phyloP scores from a whole-genome alignment of 352 stramenopile genomes.

The Phytopythium montanum region DNA sequence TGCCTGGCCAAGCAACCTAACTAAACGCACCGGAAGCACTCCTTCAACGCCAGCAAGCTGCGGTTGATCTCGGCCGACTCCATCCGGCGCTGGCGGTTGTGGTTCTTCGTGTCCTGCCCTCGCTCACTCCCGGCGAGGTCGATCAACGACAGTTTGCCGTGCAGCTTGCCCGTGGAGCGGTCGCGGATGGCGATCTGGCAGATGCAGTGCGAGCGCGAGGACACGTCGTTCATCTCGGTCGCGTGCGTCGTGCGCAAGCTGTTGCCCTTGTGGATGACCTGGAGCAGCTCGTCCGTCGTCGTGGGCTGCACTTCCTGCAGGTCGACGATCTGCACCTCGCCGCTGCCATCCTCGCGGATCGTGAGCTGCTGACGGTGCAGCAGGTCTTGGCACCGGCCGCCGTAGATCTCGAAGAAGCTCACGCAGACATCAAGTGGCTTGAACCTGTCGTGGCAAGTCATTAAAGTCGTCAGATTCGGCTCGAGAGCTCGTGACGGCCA shows the following conservation, averaged over 20 bases:
- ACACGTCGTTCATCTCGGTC: conserved; percentile 96
- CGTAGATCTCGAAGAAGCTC: conserved; percentile 98
- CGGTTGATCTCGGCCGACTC: conserved; percentile 98
- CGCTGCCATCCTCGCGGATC: conserved; percentile 92
- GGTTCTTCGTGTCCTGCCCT: conserved; percentile 93
- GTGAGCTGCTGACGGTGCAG: conserved; percentile 88
- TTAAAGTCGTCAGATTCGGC: background rate
- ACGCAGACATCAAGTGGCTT: conserved; percentile 85
- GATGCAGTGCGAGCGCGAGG: conserved; percentile 94
- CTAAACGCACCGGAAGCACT: conserved; percentile 89
- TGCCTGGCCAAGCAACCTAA: background rate
- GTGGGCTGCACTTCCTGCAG: conserved; percentile 90
- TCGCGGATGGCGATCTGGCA: conserved; percentile 91
- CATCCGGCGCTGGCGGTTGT: conserved; percentile 90
- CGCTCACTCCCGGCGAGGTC: conserved; percentile 96
- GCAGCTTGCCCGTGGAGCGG: conserved; percentile 33
- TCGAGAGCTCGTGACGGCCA: background rate
- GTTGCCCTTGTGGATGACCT: conserved; percentile 93
- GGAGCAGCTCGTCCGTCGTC: conserved; percentile 87
- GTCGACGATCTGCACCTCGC: conserved; percentile 95
- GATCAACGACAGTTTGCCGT: conserved; percentile 94
- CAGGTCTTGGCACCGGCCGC: conserved; percentile 94
- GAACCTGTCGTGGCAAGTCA: conserved; percentile 14
- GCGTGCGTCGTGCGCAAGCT: conserved; percentile 93
- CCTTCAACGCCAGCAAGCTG: conserved; percentile 95